Evolutionary conservation across 202 grass and related monocot species (phyloP).

Genomic region (Tripidium arundinaceum): DNA sequence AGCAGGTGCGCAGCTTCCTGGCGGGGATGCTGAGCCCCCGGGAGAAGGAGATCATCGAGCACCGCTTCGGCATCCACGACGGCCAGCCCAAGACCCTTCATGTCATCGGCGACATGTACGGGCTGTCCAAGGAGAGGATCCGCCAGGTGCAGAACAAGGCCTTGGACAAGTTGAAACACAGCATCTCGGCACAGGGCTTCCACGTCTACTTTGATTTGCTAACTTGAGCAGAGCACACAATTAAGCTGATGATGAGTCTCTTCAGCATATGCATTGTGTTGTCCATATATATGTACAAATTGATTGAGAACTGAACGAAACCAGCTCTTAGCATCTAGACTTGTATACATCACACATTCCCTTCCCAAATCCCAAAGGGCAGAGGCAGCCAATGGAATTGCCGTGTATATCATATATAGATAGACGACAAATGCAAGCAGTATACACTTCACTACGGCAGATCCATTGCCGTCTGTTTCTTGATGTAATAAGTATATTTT

Average conservation of each 20-base stretch:
- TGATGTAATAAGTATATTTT: not conserved
- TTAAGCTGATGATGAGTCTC: not conserved
- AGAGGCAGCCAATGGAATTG: not conserved
- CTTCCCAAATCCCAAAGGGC: not conserved
- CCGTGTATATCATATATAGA: not conserved
- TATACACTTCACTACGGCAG: not conserved
- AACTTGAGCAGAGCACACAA: not conserved
- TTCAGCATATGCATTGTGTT: not conserved
- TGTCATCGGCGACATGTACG: conserved; percentile 74
- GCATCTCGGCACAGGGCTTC: conserved; percentile 47
- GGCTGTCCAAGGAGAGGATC: conserved; percentile 81
- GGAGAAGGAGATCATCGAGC: conserved; percentile 77
- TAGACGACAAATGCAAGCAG: not conserved
- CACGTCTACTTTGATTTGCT: conserved; percentile 48
- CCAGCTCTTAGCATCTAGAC: not conserved
- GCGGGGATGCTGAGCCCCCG: conserved; percentile 58
- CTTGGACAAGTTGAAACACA: conserved; percentile 58
- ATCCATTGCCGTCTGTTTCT: conserved; percentile 12
- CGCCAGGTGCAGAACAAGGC: conserved; percentile 77
- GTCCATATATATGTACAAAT: too few species aligned
- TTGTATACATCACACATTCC: not conserved
- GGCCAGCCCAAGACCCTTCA: conserved; percentile 63
- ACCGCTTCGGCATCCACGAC: conserved; percentile 67
- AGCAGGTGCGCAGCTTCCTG: conserved; percentile 66
- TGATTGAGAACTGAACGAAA: not conserved